phyloP scores from a whole-genome alignment of 345 rosid genomes.

The Lumnitzera littorea region DNA sequence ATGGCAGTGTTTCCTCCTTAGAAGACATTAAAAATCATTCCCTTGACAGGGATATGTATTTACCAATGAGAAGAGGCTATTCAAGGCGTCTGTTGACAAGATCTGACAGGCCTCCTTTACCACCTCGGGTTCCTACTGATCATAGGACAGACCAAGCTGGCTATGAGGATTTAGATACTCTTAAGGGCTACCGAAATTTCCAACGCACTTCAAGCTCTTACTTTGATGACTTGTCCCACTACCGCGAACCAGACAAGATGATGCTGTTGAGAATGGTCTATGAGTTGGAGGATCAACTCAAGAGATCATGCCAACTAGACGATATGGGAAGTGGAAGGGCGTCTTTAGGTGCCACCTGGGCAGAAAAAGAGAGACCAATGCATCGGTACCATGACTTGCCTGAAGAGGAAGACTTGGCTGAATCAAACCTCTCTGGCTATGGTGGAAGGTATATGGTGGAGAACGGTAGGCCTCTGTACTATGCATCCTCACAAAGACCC shows the following conservation, averaged over 20 bases:
- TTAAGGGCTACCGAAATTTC: conserved; percentile 35
- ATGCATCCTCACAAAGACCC: conserved; percentile 20
- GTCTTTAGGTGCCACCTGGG: conserved; percentile 18
- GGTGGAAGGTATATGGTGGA: conserved; percentile 17
- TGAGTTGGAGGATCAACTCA: conserved; percentile 54
- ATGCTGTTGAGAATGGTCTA: conserved; percentile 40
- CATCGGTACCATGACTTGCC: conserved; percentile 14
- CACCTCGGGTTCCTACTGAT: conserved; percentile 27
- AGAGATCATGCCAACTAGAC: conserved; percentile 22
- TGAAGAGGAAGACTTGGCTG: conserved; percentile 12
- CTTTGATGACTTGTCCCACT: conserved; percentile 29
- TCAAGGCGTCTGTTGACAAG: conserved; percentile 32
- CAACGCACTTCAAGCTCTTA: conserved; percentile 22
- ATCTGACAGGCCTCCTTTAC: conserved; percentile 29
- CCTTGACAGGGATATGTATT: conserved; percentile 17
- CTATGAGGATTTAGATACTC: conserved; percentile 39
- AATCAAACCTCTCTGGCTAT: conserved; percentile 14
- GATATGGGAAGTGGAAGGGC: conserved; percentile 16
- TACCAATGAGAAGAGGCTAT: conserved; percentile 24
- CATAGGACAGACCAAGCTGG: conserved; percentile 27
- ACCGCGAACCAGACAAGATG: conserved; percentile 37
- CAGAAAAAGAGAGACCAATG: conserved; percentile 15
- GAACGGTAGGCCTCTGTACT: conserved; percentile 26
- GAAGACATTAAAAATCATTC: conserved; percentile 54
- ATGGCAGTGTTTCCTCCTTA: conserved; percentile 63